Conservation (phyloP, 140 eudicot species). For the Flaveria floridana region DNA sequence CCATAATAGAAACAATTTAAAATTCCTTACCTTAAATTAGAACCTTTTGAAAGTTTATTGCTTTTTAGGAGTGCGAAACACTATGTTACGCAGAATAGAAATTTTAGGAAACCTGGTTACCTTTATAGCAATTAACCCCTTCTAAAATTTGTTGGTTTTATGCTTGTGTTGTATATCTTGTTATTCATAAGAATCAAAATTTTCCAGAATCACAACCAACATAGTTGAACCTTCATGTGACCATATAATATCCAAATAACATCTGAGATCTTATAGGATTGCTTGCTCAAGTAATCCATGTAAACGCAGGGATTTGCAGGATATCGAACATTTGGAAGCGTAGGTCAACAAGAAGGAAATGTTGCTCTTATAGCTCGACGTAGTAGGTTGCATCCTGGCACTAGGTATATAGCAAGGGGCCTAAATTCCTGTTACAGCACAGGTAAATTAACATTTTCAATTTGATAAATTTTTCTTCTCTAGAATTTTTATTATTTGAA, state of each 20-base stretch:
- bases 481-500: slow-evolving; percentile 1
- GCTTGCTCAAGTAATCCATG: slow-evolving; percentile 38
- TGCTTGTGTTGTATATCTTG: slow-evolving; percentile 25
- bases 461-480: neutral
- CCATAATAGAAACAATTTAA: neutral
- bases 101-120: neutral
- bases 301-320: slow-evolving; percentile 83
- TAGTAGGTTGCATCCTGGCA: slow-evolving; percentile 96
- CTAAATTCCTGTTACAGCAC: slow-evolving; percentile 82
- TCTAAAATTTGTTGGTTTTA: neutral
- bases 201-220: slow-evolving; percentile 29
- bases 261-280: slow-evolving; percentile 28
- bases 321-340: slow-evolving; percentile 86
- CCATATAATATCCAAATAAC: slow-evolving; percentile 26
- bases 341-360: slow-evolving; percentile 82
- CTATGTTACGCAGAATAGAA: neutral
- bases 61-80: slow-evolving; percentile 6
- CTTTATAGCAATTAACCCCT: slow-evolving; percentile 5
- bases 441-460: slow-evolving; percentile 44
- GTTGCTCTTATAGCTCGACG: slow-evolving; percentile 94
- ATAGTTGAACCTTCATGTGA: slow-evolving; percentile 18
- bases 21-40: neutral
- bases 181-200: slow-evolving; percentile 12
- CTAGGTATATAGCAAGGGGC: slow-evolving; percentile 94
- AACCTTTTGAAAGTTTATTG: neutral